phyloP scores from a whole-genome alignment of 2,329 filamentous ascomycete species.

The Aspergillus sp. region DNA sequence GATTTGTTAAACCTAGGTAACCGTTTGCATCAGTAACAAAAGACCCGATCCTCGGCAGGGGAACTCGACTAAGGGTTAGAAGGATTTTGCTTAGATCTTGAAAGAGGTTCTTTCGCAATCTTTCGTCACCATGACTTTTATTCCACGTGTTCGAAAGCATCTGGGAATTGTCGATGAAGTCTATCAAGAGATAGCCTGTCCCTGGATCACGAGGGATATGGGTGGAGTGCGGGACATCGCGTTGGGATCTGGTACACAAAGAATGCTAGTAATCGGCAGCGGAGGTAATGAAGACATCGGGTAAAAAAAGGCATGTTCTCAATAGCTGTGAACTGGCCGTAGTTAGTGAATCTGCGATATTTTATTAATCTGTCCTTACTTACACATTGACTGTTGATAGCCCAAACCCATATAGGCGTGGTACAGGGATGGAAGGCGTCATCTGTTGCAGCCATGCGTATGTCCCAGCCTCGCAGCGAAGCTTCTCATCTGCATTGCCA shows the following conservation, averaged over 20 bases:
- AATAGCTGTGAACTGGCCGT: no score
- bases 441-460: slow-evolving; percentile 28
- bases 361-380: not conserved
- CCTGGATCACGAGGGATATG: slow-evolving; percentile 3
- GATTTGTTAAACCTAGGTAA: slow-evolving; percentile 19
- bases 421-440: slow-evolving; percentile 25
- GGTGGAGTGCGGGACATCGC: no score
- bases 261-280: no score
- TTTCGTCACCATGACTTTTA: slow-evolving; percentile 9
- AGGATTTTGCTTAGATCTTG: slow-evolving; percentile 15
- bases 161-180: slow-evolving; percentile 18
- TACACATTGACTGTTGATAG: slow-evolving; percentile 22
- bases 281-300: not conserved
- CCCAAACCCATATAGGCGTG: slow-evolving; percentile 27
- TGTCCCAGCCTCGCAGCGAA: slow-evolving; percentile 27
- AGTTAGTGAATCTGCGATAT: not conserved
- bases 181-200: slow-evolving; percentile 20
- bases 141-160: slow-evolving; percentile 28
- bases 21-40: slow-evolving; percentile 28
- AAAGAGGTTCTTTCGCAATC: slow-evolving; percentile 22
- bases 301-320: not conserved
- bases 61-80: slow-evolving; percentile 16
- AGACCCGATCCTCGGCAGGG: slow-evolving; percentile 35
- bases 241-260: no score
- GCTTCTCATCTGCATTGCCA: slow-evolving; percentile 29